Evolutionary conservation across 2,329 filamentous ascomycete species (phyloP).

Genomic region (Alternaria gaisen): DNA sequence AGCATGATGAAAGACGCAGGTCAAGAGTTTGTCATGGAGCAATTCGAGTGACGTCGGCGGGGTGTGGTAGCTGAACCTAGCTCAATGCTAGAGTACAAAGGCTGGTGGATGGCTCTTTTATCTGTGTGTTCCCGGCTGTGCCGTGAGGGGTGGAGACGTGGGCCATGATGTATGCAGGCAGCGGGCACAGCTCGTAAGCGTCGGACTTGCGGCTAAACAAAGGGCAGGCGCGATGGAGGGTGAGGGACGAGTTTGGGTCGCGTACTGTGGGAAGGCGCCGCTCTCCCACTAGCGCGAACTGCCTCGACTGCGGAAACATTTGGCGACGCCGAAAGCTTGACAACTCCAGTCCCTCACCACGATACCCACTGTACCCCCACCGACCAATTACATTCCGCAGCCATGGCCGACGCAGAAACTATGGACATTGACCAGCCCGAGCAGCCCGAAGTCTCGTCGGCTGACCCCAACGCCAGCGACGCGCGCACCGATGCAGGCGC

Average conservation of each 20-base stretch:
- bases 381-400: slow-evolving; percentile 20
- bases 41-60: slow-evolving; percentile 27
- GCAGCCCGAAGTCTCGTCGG: slow-evolving; percentile 1
- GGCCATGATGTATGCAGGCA: slow-evolving; percentile 9
- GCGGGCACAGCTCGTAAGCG: not conserved
- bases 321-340: slow-evolving; percentile 14
- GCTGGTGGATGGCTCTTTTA: slow-evolving; percentile 6
- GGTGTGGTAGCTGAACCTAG: slow-evolving; percentile 14
- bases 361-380: slow-evolving; percentile 5
- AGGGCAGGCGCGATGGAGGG: slow-evolving; percentile 1
- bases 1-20: slow-evolving; percentile 29
- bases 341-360: not conserved
- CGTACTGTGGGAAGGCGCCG: slow-evolving; percentile 5
- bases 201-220: not conserved
- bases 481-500: slow-evolving; percentile 78
- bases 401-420: slow-evolving; percentile 55
- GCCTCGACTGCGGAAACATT: slow-evolving; percentile 16
- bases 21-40: slow-evolving; percentile 11
- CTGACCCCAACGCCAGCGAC: slow-evolving; percentile 58
- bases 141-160: slow-evolving; percentile 1
- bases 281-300: slow-evolving; percentile 17
- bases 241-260: not conserved
- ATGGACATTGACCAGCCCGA: slow-evolving; percentile 58
- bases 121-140: slow-evolving; percentile 1
- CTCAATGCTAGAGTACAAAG: slow-evolving; percentile 3